Evolutionary conservation across 2,329 filamentous ascomycete genomes (phyloP).

Genomic region (Colletotrichum gigasporum): DNA sequence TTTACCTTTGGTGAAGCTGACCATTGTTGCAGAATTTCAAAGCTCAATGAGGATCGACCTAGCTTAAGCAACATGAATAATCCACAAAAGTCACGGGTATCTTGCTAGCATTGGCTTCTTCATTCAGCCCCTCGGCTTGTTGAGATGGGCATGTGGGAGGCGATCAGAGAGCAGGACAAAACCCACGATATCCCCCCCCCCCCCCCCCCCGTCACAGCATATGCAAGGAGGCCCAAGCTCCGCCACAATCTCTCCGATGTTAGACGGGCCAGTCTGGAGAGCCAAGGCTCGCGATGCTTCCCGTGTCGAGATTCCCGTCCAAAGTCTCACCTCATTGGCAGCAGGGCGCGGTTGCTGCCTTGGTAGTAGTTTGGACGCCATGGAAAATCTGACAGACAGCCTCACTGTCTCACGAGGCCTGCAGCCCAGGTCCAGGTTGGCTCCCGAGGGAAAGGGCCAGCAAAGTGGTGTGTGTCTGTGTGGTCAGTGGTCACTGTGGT

Average conservation of each 20-base stretch:
- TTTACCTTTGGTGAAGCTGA: neutral
- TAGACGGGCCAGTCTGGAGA: neutral
- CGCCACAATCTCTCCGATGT: too few species aligned
- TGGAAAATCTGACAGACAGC: slow-evolving; percentile 25
- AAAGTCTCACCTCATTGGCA: neutral
- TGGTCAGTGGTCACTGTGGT: neutral
- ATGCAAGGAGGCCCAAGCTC: slow-evolving; percentile 8
- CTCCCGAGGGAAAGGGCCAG: neutral
- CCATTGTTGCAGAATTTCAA: neutral
- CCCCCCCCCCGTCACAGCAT: slow-evolving; percentile 14
- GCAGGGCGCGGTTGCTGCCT: slow-evolving; percentile 10
- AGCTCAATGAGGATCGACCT: neutral
- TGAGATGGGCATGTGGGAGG: neutral
- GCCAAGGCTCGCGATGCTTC: neutral
- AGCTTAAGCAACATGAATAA: neutral
- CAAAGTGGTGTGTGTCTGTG: neutral
- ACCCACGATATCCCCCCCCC: too few species aligned
- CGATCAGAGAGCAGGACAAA: slow-evolving; percentile 4
- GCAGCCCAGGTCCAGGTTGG: neutral
- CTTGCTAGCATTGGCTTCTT: too few species aligned
- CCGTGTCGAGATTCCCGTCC: neutral
- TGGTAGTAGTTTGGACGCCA: slow-evolving; percentile 13
- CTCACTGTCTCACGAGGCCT: slow-evolving; percentile 7
- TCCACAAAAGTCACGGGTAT: too few species aligned
- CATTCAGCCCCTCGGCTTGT: slow-evolving; percentile 8